Base-by-base conservation (phyloP, 75 land plant genomes). In the Cryptomeria japonica region DNA sequence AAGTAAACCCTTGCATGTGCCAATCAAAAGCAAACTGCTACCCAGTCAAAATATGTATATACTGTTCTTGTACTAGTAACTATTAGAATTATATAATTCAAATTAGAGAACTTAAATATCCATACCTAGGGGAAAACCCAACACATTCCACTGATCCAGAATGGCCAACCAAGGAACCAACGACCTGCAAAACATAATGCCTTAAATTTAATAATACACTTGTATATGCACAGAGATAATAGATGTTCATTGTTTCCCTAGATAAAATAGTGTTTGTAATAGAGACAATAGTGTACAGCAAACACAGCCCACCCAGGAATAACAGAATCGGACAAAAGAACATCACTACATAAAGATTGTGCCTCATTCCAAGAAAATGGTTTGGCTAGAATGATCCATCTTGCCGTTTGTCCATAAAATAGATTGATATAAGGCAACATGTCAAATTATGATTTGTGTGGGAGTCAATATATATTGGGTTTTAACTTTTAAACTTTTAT, bases 131-230 rank as follows among this genome's bases (percentile, higher is more conserved):
- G 79, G 97, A 89, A 87, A 97, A 78, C 34, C 89, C 96, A 87
- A 93, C 86, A 86, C 93, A 92, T 90, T 97, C 98, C 34, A 97
- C 84, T 34, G 98, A 93, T 55, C 93, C 92, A 49, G 93, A 46
- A 80, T 97, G 98, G 68, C 91, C 91, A 86, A 37, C 68, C 14
- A 96, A 86, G 36, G 94, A 89, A 79, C 88, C 92, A 58, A 94
- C 90, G 83, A 95, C 98, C 98, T 96, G 92, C 46, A 41, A 79
- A 79, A 38, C 25, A 7, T 46, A 79, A 39, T 19, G 25, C 82
- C 82, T 79, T 39, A 38, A 79, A 79, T 22, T 79, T 79, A 79
- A 25, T 22, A 79, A 18, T 12, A n/a, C 49, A 68, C 5, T 28
- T 11, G 46, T 22, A 61, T 58, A 32, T 88, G 31, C 86, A 84